Percentiles rank a stretch among this genome's conserved stretches.
Evolutionary conservation across 2,329 filamentous ascomycete species (phyloP).

Genomic region (Leptographium procerum): DNA sequence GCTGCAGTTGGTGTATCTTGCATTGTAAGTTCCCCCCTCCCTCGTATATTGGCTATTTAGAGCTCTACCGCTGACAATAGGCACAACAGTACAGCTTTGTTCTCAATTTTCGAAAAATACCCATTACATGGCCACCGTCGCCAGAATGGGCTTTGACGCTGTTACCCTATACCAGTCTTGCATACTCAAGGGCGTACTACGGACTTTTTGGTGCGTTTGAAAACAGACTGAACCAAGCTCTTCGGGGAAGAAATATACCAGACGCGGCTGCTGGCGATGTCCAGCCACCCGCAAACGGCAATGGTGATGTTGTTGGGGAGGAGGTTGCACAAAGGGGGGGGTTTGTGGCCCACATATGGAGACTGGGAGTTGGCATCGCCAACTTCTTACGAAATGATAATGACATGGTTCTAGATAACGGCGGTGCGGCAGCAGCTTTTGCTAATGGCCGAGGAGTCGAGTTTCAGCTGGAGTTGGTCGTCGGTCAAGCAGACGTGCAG

Average conservation of each 20-base stretch:
- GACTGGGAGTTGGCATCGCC: neutral
- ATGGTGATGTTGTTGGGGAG: neutral
- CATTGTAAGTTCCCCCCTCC: constrained; percentile 21
- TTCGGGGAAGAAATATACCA: constrained; percentile 22
- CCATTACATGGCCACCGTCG: constrained; percentile 41
- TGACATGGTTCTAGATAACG: constrained; percentile 3
- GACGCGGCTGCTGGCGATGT: neutral
- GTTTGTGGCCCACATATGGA: neutral
- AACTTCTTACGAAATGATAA: constrained; percentile 10
- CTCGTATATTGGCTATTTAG: neutral
- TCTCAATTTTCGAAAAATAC: constrained; percentile 32
- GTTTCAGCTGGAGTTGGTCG: constrained; percentile 10
- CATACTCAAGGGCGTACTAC: constrained; percentile 34
- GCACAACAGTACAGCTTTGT: constrained; percentile 33
- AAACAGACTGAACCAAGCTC: constrained; percentile 33
- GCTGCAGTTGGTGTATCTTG: constrained; percentile 30
- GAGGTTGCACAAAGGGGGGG: neutral
- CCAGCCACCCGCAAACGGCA: neutral
- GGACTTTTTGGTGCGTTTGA: constrained; percentile 36
- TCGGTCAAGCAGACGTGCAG: constrained; percentile 18
- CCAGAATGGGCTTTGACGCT: constrained; percentile 37
- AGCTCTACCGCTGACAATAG: neutral
- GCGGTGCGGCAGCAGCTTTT: neutral
- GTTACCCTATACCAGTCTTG: constrained; percentile 31
- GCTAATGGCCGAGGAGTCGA: neutral